A percentile compares a stretch with the other conserved stretches of the same genome.
These are phyloP conservation scores for Waltergamsia citrina DNA, from an alignment of 2,329 filamentous ascomycete species.

Conservation along the genomic window DNA sequence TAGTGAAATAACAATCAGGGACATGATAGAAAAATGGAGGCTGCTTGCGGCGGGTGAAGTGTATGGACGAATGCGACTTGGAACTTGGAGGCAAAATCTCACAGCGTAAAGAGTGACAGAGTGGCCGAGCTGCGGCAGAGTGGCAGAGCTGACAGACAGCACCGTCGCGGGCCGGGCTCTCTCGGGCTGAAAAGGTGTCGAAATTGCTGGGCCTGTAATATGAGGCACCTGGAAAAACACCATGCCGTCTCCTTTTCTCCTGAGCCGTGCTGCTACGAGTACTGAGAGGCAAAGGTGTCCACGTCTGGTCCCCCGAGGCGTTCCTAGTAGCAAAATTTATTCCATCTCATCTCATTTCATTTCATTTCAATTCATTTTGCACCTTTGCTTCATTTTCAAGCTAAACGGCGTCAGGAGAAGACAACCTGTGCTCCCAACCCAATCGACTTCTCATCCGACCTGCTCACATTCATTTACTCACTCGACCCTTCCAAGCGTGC, in stretches of 20 bases:
- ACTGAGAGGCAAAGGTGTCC: neutral
- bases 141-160: no score
- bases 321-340: neutral
- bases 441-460: constrained; percentile 1
- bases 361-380: constrained; percentile 1
- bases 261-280: constrained; percentile 4
- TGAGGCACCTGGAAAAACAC: constrained; percentile 5
- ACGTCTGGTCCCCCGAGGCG: neutral
- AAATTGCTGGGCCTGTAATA: no score
- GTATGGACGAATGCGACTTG: no score
- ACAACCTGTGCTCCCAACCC: neutral
- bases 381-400: no score
- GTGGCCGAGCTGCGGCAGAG: no score
- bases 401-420: neutral
- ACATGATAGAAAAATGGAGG: no score
- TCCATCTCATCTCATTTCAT: neutral
- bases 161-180: no score
- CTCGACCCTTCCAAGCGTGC: neutral
- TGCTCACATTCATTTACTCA: neutral
- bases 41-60: no score
- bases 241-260: constrained; percentile 5
- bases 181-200: no score
- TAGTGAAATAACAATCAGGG: no score
- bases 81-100: no score
- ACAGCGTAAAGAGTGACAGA: no score